Base-by-base conservation (phyloP, 805 yeast species). In the Suhomyces prunicola region DNA sequence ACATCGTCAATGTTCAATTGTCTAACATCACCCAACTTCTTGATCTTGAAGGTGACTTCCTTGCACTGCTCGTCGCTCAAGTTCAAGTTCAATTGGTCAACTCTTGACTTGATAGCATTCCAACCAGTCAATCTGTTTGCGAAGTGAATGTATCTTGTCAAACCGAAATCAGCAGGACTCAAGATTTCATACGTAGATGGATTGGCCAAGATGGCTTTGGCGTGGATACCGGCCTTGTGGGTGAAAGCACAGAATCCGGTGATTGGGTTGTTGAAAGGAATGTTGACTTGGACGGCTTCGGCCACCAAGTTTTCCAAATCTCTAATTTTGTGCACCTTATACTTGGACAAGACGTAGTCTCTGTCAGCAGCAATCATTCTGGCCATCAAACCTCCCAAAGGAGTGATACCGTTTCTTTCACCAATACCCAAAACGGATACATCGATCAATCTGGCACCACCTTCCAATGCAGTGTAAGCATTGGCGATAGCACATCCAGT, bases 161-260 rank as follows among this genome's bases (percentile, higher is more conserved):
- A 73, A 54, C 86, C 86, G 61, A 81, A 81, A 66, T 81, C 86
- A 23, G 74, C 67, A 31, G 86, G 86, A 59, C 78, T 77, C 64
- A 81, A 73, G 62, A 81, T 81, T 68, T 81, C 86, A 64, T 81
- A 81, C 10, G 85, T 81, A n/a, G 84, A 78, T 48, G 86, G 86
- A 68, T 81, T 81, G 49, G 86, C 85, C 59, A 81, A 74, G 53
- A 81, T 81, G 48, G 85, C 85, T 67, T 81, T 80, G 53, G 86
- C 85, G 57, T 81, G 86, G 57, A 81, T 80, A 67, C 86, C 86
- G 22, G 86, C 86, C 70, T 81, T 81, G 68, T 81, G 86, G 44
- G 86, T 81, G 68, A 81, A 81, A 44, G 86, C 85, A 73, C 85
- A 81, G 75, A 81, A 81, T 17, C 86, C 86, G 46, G 86, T 81